Conservation (phyloP, 2,329 filamentous ascomycete species). For the Bretziella fagacearum region DNA sequence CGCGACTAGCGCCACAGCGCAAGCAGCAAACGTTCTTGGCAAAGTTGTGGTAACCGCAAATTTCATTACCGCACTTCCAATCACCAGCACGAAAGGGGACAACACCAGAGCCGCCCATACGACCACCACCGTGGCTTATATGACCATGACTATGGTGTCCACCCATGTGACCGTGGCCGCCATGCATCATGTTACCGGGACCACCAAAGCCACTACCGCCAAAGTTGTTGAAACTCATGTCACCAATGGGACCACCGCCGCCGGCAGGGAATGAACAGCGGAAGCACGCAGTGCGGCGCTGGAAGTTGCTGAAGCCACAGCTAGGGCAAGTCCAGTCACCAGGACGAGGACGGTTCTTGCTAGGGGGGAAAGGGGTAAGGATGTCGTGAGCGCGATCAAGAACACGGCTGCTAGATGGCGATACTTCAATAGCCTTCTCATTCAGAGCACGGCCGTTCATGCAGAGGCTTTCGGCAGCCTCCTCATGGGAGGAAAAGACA, state of each 20-base stretch:
- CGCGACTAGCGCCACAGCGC: constrained; percentile 85
- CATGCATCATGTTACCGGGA: constrained; percentile 52
- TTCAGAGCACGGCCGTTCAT: constrained; percentile 98
- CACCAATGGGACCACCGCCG: constrained; percentile 50
- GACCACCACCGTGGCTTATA: constrained; percentile 42
- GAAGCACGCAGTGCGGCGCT: constrained; percentile 95
- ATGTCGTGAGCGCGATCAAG: constrained; percentile 92
- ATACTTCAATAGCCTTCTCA: constrained; percentile 97
- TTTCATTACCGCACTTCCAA: constrained; percentile 97
- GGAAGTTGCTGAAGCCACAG: constrained; percentile 98
- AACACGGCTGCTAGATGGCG: constrained; percentile 89
- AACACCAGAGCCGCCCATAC: constrained; percentile 65
- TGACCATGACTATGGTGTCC: constrained; percentile 27
- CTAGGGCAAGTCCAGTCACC: constrained; percentile 99
- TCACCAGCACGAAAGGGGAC: constrained; percentile 97
- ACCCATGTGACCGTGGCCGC: constrained; percentile 29
- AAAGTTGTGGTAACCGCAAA: constrained; percentile 97
- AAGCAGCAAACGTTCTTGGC: constrained; percentile 98
- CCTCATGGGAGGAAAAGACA: constrained; percentile 96
- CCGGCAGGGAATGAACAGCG: constrained; percentile 97
- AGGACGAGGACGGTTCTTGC: constrained; percentile 92
- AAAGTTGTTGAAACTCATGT: constrained; percentile 44
- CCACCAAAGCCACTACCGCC: constrained; percentile 47
- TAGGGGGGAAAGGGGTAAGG: constrained; percentile 89
- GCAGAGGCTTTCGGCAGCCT: constrained; percentile 94